Percentiles rank a stretch among this genome's conserved stretches.
phyloP scores from a whole-genome alignment of 495 filamentous ascomycete genomes.

The Bathelium albidoporum region DNA sequence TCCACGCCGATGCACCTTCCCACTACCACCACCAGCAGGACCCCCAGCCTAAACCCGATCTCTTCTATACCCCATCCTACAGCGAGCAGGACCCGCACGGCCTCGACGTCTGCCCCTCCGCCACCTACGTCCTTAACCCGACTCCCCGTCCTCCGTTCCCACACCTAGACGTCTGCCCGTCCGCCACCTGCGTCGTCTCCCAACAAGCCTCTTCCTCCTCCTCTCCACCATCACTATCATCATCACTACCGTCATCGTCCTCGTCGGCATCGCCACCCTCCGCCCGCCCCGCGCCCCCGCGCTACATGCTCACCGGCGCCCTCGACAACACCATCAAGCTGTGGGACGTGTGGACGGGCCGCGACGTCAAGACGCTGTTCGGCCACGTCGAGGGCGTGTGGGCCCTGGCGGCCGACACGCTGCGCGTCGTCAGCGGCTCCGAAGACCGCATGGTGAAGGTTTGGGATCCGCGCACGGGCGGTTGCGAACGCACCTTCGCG shows the following conservation, averaged over 20 bases:
- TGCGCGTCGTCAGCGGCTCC: conserved; percentile 78
- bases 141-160: background rate
- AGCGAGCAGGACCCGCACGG: conserved; percentile 32
- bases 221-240: too few species aligned
- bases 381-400: conserved; percentile 94
- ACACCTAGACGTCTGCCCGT: background rate
- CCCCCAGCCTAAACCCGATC: conserved; percentile 24
- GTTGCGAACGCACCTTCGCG: conserved; percentile 81
- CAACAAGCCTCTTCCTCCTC: background rate
- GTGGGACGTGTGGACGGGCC: conserved; percentile 78
- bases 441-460: conserved; percentile 94
- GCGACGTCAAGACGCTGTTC: conserved; percentile 80
- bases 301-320: conserved; percentile 84
- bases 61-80: conserved; percentile 28
- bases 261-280: conserved; percentile 13
- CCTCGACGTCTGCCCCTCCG: background rate
- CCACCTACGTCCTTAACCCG: background rate
- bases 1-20: conserved; percentile 23
- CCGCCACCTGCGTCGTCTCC: background rate
- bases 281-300: conserved; percentile 65
- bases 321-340: conserved; percentile 85
- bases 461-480: conserved; percentile 87
- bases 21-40: conserved; percentile 42
- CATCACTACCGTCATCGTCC: too few species aligned
- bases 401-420: conserved; percentile 82